Evolutionary conservation across 345 rosid species (phyloP).

Genomic region (Brassica napus): DNA sequence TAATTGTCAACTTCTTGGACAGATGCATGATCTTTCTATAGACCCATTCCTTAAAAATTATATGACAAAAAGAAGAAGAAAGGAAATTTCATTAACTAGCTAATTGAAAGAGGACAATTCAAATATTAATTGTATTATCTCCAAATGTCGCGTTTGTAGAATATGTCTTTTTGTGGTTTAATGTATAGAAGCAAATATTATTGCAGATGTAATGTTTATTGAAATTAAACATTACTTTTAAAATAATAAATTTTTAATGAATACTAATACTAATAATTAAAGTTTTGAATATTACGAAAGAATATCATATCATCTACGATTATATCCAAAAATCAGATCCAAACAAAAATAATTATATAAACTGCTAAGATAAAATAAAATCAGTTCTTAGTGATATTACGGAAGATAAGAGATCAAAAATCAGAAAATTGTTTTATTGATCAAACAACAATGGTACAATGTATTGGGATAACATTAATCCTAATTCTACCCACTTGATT

Average conservation of each 20-base stretch:
- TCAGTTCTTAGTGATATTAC: not conserved
- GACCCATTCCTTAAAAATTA: slow-evolving; percentile 31
- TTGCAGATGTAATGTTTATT: not conserved
- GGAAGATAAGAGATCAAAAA: not conserved
- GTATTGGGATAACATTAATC: not conserved
- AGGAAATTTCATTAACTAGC: slow-evolving; percentile 13
- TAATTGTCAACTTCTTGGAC: slow-evolving; percentile 26
- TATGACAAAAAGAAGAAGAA: not conserved
- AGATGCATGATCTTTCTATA: slow-evolving; percentile 4
- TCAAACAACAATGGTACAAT: not conserved
- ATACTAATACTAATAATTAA: not conserved
- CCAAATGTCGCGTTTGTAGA: slow-evolving; percentile 18
- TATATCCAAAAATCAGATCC: not conserved
- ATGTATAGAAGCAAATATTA: not conserved
- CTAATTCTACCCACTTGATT: not conserved
- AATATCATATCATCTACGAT: not conserved
- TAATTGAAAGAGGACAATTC: not conserved
- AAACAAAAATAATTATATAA: not conserved
- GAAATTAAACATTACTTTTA: not conserved
- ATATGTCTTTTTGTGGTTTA: not conserved
- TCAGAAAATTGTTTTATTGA: not conserved
- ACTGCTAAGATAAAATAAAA: not conserved
- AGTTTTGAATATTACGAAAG: not conserved
- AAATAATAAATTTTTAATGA: not conserved
- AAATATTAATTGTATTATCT: slow-evolving; percentile 22